phyloP scores from a whole-genome alignment of 441 rosid species.

The Raphanus hybrid region DNA sequence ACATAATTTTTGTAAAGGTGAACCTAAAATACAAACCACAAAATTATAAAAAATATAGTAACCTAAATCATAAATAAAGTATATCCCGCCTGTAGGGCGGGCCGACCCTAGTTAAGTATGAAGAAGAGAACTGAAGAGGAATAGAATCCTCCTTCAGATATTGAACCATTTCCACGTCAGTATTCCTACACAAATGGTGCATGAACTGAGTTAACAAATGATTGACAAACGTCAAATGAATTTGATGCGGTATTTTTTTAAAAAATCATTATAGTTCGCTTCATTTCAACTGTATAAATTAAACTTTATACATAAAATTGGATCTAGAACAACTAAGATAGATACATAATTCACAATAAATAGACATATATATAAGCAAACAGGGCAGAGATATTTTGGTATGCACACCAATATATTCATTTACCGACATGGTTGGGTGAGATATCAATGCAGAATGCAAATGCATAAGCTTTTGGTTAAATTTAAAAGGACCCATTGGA shows the following conservation, averaged over 20 bases:
- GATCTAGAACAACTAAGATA: not conserved
- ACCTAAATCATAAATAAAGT: no score
- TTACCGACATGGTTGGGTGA: conserved; percentile 30
- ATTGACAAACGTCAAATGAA: not conserved
- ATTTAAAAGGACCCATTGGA: conserved; percentile 30
- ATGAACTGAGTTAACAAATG: not conserved
- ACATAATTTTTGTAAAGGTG: no score
- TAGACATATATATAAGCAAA: not conserved
- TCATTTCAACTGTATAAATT: not conserved
- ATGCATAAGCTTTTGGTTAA: conserved; percentile 24
- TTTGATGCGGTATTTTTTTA: not conserved
- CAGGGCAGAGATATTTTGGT: not conserved
- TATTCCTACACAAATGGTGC: not conserved
- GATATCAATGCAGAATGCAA: conserved; percentile 19
- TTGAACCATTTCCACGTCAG: not conserved
- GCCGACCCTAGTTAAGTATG: not conserved
- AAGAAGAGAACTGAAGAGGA: not conserved
- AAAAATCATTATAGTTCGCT: not conserved
- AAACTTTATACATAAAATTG: not conserved
- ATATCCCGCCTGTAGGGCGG: no score
- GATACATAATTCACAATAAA: not conserved
- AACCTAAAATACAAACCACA: no score
- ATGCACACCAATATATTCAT: conserved; percentile 8
- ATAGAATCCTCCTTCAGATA: not conserved
- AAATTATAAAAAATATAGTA: no score